Conservation (phyloP, 108 stramenopile species). For the Skeletonema costatum region DNA sequence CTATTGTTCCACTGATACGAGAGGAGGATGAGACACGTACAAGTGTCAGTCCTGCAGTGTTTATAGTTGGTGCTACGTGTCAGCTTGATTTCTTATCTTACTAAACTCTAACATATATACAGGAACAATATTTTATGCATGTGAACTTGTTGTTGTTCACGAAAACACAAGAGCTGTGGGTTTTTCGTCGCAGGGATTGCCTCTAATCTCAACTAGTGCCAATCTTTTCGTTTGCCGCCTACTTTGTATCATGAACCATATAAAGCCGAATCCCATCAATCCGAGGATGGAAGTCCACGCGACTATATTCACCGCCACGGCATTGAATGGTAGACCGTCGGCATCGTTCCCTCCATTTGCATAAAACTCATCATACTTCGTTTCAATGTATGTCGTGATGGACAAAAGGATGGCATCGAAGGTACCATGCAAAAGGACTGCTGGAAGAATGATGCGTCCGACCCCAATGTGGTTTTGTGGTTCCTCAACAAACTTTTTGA, state of each 20-base stretch:
- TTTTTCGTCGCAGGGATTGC: background rate
- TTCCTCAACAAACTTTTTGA: slow-evolving; percentile 81
- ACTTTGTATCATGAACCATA: slow-evolving; percentile 73
- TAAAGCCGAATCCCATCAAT: slow-evolving; percentile 64
- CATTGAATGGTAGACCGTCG: slow-evolving; percentile 64
- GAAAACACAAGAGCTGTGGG: background rate
- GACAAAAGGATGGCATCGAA: slow-evolving; percentile 84
- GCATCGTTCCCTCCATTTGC: slow-evolving; percentile 60
- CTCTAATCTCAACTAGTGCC: slow-evolving; percentile 55
- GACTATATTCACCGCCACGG: slow-evolving; percentile 61
- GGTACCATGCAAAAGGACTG: slow-evolving; percentile 81
- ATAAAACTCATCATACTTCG: slow-evolving; percentile 62
- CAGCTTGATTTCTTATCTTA: slow-evolving; percentile 30
- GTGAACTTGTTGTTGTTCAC: background rate
- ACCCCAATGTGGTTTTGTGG: slow-evolving; percentile 73
- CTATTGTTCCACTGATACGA: slow-evolving; percentile 27
- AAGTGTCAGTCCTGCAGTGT: slow-evolving; percentile 47
- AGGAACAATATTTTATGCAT: background rate
- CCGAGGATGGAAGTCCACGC: slow-evolving; percentile 62
- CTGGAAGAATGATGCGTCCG: slow-evolving; percentile 81
- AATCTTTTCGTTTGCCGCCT: slow-evolving; percentile 62
- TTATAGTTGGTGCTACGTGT: slow-evolving; percentile 37
- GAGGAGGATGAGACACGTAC: slow-evolving; percentile 26
- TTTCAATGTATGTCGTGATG: slow-evolving; percentile 80
- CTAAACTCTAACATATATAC: background rate